Evolutionary conservation across 208 protist genomes (phyloP).

Genomic region (Naegleria fowleri): DNA sequence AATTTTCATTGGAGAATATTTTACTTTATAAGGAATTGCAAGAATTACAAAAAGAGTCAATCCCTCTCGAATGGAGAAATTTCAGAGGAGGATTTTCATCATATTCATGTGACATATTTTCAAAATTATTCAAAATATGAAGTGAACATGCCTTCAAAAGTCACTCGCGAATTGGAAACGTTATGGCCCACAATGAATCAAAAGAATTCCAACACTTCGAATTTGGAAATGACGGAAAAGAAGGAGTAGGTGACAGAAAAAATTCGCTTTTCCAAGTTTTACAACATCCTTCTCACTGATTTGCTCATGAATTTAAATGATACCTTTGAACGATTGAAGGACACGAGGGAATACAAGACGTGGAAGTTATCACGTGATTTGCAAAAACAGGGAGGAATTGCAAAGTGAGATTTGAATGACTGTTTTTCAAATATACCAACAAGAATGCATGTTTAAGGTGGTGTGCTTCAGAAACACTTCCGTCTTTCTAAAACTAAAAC

Average conservation of each 20-base stretch:
- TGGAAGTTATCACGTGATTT: neutral
- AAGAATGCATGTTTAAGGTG: too few relatives aligned
- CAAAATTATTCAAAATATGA: neutral
- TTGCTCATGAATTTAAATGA: neutral
- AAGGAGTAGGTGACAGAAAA: too few relatives aligned
- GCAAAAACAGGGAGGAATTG: too few relatives aligned
- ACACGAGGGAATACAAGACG: neutral
- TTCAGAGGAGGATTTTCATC: neutral
- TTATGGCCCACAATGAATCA: neutral
- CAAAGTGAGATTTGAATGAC: too few relatives aligned
- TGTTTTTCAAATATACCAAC: too few relatives aligned
- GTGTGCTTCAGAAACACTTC: too few relatives aligned
- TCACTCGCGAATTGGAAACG: too few relatives aligned
- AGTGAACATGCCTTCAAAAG: neutral
- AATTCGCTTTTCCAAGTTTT: too few relatives aligned
- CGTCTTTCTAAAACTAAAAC: too few relatives aligned
- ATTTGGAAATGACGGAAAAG: too few relatives aligned
- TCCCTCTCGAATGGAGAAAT: neutral
- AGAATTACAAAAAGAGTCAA: neutral
- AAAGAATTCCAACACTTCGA: too few relatives aligned
- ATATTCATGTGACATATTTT: neutral
- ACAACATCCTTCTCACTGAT: neutral
- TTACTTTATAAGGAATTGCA: neutral
- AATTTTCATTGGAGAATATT: neutral
- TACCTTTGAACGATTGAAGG: neutral